Conservation (phyloP, 148 eudicot species). For the Fagopyrum homotropicum region DNA sequence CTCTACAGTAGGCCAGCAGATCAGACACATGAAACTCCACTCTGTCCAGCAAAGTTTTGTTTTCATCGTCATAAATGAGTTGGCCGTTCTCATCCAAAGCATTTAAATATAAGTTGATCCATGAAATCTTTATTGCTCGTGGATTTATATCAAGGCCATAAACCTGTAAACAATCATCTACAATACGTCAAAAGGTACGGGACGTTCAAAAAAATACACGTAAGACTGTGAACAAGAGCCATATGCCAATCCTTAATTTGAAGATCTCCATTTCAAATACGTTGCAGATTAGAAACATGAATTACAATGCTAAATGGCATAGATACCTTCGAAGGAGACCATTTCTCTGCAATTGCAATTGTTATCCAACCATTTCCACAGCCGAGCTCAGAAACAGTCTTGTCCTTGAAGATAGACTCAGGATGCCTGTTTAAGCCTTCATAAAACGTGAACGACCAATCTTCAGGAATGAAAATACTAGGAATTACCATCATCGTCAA, state of each 20-base stretch:
- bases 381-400: constrained; percentile 89
- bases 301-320: background rate
- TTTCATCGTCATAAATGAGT: constrained; percentile 78
- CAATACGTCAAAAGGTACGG: background rate
- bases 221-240: background rate
- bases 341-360: constrained; percentile 94
- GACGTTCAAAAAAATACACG: background rate
- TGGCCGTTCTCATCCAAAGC: constrained; percentile 90
- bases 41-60: constrained; percentile 81
- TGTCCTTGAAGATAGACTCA: constrained; percentile 87
- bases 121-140: constrained; percentile 85
- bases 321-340: constrained; percentile 77
- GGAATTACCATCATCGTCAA: constrained; percentile 95
- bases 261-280: background rate
- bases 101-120: constrained; percentile 93
- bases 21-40: constrained; percentile 95
- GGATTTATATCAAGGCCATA: constrained; percentile 99
- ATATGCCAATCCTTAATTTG: background rate
- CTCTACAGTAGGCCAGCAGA: constrained; percentile 78
- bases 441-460: constrained; percentile 97
- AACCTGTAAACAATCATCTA: constrained; percentile 40
- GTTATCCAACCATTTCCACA: constrained; percentile 99
- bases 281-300: background rate
- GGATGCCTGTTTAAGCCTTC: constrained; percentile 97
- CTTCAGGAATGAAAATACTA: constrained; percentile 94